phyloP scores from a whole-genome alignment of 768 basidiomycete species.

The Agaricus bisporus region DNA sequence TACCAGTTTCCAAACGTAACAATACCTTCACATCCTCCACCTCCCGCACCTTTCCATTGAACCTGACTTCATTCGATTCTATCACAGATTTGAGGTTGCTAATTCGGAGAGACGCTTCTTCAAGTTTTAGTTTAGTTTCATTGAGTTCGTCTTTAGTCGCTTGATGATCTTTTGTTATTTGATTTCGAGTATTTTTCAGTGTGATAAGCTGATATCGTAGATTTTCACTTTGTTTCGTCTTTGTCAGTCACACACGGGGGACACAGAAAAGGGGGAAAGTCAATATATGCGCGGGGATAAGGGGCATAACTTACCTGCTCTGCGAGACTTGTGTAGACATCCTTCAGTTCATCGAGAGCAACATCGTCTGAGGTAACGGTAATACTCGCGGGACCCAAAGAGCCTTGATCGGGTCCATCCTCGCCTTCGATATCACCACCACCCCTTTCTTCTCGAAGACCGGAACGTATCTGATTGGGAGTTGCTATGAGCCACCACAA shows the following conservation, averaged over 20 bases:
- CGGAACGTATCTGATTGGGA: no score
- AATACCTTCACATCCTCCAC: not conserved
- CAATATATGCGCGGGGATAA: not conserved
- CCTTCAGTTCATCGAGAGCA: slow-evolving; percentile 1
- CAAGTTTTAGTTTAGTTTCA: not conserved
- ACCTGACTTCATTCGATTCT: not conserved
- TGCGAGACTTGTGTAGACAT: not conserved
- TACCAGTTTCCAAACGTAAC: not conserved
- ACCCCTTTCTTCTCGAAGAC: no score
- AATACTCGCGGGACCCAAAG: not conserved
- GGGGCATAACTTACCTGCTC: not conserved
- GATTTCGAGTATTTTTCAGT: not conserved
- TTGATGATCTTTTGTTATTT: not conserved
- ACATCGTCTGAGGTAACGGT: not conserved
- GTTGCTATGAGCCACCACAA: no score
- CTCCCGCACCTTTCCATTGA: not conserved
- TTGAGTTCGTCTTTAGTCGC: slow-evolving; percentile 1
- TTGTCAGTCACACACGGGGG: no score
- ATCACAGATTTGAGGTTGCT: not conserved
- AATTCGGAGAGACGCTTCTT: not conserved
- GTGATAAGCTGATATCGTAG: slow-evolving; percentile 6
- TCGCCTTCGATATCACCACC: not conserved
- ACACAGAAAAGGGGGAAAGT: not conserved
- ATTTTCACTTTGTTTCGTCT: not conserved
- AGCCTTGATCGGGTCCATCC: not conserved